Percentiles rank a stretch among this genome's conserved stretches.
phyloP scores from a whole-genome alignment of 176 grass and related monocot genomes.

The Avena insularis region DNA sequence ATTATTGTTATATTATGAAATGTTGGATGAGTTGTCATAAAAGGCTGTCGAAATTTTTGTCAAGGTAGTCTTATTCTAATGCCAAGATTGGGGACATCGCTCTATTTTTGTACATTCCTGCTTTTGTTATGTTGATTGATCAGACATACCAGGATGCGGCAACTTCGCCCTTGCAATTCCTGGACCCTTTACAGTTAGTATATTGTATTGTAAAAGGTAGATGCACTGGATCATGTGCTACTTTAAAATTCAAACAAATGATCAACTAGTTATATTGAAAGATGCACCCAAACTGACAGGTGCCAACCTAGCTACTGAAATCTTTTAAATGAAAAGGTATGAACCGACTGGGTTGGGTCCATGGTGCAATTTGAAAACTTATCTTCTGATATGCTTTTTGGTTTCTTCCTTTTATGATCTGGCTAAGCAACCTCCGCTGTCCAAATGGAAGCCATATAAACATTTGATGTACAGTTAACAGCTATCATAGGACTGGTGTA shows the following conservation, averaged over 20 bases:
- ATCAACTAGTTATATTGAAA: slow-evolving; percentile 32
- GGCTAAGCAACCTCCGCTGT: slow-evolving; percentile 12
- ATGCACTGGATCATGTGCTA: background rate
- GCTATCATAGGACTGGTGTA: background rate
- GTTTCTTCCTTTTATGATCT: background rate
- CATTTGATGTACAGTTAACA: too few species aligned
- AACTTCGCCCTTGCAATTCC: slow-evolving; percentile 22
- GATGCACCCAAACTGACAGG: slow-evolving; percentile 33
- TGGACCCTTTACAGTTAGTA: background rate
- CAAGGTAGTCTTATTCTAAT: slow-evolving; percentile 20
- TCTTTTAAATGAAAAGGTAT: slow-evolving; percentile 31
- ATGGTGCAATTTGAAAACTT: background rate
- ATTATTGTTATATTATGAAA: background rate
- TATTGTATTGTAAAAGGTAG: background rate
- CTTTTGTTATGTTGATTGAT: slow-evolving; percentile 10
- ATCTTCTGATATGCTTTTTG: background rate
- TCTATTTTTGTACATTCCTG: slow-evolving; percentile 30
- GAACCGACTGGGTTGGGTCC: background rate
- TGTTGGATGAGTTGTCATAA: background rate
- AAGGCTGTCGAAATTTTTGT: background rate
- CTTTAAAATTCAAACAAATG: slow-evolving; percentile 38
- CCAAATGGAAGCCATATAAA: slow-evolving; percentile 3
- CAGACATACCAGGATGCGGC: background rate
- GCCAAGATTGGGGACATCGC: background rate
- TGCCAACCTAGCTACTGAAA: slow-evolving; percentile 41